Base-by-base conservation (phyloP, 495 filamentous ascomycete genomes). In the Staphylotrichum longicolle region DNA sequence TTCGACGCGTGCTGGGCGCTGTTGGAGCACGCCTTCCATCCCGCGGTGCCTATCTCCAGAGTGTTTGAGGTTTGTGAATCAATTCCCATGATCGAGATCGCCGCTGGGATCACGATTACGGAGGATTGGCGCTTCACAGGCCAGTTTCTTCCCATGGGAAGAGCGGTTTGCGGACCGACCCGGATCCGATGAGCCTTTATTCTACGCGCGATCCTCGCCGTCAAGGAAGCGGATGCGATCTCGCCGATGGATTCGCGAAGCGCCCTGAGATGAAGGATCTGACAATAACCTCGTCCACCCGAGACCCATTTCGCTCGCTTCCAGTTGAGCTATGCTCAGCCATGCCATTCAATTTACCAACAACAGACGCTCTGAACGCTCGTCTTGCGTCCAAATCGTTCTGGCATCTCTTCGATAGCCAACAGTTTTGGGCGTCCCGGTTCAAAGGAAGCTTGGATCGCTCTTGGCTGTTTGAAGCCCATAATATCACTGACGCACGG, bases 361-460 rank as follows among this genome's bases (percentile, higher is more conserved):
- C 47, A 4, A 9, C 3, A 10, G 47, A 50, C 6, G 47, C 14
- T 4, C 47, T 50, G 9, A 50, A 50, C 47, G 47, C 47, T 53
- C 50, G 50, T 5, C 35, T 8, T 15, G 50, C 50, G 33, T 53
- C 50, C n/a, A 37, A 14, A 30, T 53, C 50, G 34, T 53, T 53
- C 14, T 53, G 50, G 50, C 33, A 37, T 12, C 12, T 53, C 33
- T 53, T 53, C 8, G 3, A 53, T 14, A 39, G 35, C 37, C 51
- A 41, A 15, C 51, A 54, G 37, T 54, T 54, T 9, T 54, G 51
- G 35, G 51, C 37, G 15, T 54, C 51, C n/a, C 51, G 51, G 34
- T 54, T 54, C 15, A 40, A n/a, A 20, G 35, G 47, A 54, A 12
- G n/a, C 15, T 54, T 15, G 15, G 51, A 54, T 27, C 51, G 51